These are phyloP conservation scores for Tolypocladium ophioglossoides DNA, from an alignment of 2,329 filamentous ascomycete species.

Conservation along the genomic window DNA sequence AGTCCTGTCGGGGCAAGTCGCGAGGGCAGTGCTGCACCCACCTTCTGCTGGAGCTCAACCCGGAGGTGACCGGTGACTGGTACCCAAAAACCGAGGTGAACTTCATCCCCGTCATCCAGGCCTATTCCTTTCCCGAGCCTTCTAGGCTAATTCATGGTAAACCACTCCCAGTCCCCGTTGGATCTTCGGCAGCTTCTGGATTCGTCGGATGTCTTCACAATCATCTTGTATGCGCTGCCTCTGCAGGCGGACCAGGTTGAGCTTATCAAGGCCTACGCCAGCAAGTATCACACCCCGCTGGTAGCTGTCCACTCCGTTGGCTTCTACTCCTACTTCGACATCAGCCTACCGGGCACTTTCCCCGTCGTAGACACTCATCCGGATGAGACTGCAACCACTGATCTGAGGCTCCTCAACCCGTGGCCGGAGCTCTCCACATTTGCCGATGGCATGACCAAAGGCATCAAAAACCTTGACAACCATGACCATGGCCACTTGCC, in stretches of 20 bases:
- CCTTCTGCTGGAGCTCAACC: slow-evolving; percentile 78
- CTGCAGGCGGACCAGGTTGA: slow-evolving; percentile 32
- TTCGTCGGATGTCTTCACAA: slow-evolving; percentile 32
- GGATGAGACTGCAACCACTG: slow-evolving; percentile 71
- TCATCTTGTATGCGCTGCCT: slow-evolving; percentile 45
- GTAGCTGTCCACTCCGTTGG: slow-evolving; percentile 82
- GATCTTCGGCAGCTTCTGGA: slow-evolving; percentile 32
- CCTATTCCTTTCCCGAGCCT: neutral
- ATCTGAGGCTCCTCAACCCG: slow-evolving; percentile 72
- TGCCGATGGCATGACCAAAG: slow-evolving; percentile 51
- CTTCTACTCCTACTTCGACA: slow-evolving; percentile 84
- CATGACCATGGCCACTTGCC: slow-evolving; percentile 89
- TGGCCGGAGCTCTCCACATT: slow-evolving; percentile 75
- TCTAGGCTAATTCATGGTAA: neutral
- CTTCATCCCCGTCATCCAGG: neutral
- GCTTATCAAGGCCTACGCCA: slow-evolving; percentile 35
- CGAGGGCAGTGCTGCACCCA: slow-evolving; percentile 70
- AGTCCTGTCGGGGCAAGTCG: slow-evolving; percentile 62
- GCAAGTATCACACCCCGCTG: slow-evolving; percentile 55
- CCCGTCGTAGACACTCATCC: slow-evolving; percentile 95
- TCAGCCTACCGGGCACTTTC: slow-evolving; percentile 67
- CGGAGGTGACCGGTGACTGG: slow-evolving; percentile 76
- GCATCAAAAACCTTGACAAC: slow-evolving; percentile 59
- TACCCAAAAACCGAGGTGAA: slow-evolving; percentile 34
- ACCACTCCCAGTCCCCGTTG: slow-evolving; percentile 13